Evolutionary conservation across 495 filamentous ascomycete genomes (phyloP).

Genomic region (Penicillium ucsense): DNA sequence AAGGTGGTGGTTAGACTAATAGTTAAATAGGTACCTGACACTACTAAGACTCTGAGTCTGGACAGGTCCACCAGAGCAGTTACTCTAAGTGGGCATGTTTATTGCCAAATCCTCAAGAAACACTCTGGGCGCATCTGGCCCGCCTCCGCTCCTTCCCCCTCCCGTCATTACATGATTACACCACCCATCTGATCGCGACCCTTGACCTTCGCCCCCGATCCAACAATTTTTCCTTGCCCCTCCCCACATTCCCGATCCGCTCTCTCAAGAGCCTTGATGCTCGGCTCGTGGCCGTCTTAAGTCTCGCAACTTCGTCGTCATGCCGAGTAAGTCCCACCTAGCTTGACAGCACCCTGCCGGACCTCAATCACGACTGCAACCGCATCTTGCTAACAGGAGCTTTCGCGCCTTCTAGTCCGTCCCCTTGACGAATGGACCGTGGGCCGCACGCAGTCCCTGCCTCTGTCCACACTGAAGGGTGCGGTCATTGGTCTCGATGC

Average conservation of each 20-base stretch:
- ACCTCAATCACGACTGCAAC: neutral
- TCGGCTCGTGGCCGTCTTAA: constrained; percentile 22
- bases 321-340: constrained; percentile 30
- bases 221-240: constrained; percentile 2
- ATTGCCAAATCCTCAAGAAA: constrained; percentile 5
- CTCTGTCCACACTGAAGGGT: constrained; percentile 57
- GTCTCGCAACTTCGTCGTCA: constrained; percentile 24
- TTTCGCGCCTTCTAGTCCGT: constrained; percentile 36
- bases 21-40: no score
- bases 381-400: constrained; percentile 3
- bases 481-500: constrained; percentile 79
- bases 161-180: constrained; percentile 11
- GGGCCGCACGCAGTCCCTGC: constrained; percentile 41
- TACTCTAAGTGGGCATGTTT: neutral
- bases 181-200: constrained; percentile 1
- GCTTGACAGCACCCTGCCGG: neutral
- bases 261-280: constrained; percentile 17
- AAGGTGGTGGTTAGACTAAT: no score
- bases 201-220: constrained; percentile 1
- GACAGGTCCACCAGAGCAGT: neutral
- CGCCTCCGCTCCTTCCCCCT: constrained; percentile 13
- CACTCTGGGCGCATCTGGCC: constrained; percentile 1
- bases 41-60: neutral
- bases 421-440: constrained; percentile 50
- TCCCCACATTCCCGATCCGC: constrained; percentile 1